Evolutionary conservation across 106 monocot genomes (phyloP).

Genomic region (Amphibolis antarctica): DNA sequence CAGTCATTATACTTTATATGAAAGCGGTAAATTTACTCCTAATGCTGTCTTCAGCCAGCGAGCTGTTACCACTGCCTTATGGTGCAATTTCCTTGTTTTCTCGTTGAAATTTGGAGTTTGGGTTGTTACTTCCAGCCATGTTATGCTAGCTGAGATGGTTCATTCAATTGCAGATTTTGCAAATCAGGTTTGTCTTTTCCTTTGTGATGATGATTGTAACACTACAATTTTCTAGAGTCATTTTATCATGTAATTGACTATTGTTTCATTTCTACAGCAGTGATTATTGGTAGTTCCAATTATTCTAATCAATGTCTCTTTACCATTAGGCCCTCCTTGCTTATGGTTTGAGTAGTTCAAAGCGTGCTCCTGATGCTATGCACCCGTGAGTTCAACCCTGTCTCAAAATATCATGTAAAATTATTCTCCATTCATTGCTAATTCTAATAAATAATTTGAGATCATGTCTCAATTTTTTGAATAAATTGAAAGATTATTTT

Average conservation of each 20-base stretch:
- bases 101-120: slow-evolving; percentile 97
- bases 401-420: neutral
- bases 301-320: slow-evolving; percentile 1
- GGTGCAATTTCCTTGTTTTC: slow-evolving; percentile 99
- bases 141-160: slow-evolving; percentile 94
- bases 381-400: slow-evolving; percentile 62
- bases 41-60: slow-evolving; percentile 56
- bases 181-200: slow-evolving; percentile 51
- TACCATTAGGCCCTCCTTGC: slow-evolving; percentile 76
- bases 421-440: neutral
- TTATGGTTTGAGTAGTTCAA: slow-evolving; percentile 97
- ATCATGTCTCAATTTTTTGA: no score
- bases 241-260: neutral
- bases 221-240: neutral
- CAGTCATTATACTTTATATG: no score
- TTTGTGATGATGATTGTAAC: neutral
- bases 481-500: no score
- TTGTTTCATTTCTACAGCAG: neutral
- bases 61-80: slow-evolving; percentile 91
- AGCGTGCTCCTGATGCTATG: slow-evolving; percentile 93
- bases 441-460: no score
- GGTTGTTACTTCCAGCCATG: slow-evolving; percentile 89
- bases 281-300: neutral
- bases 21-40: neutral
- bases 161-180: slow-evolving; percentile 96